A percentile compares a stretch with the other conserved stretches of the same genome.
Evolutionary conservation across 345 rosid genomes (phyloP).

Genomic region (Pistacia atlantica): DNA sequence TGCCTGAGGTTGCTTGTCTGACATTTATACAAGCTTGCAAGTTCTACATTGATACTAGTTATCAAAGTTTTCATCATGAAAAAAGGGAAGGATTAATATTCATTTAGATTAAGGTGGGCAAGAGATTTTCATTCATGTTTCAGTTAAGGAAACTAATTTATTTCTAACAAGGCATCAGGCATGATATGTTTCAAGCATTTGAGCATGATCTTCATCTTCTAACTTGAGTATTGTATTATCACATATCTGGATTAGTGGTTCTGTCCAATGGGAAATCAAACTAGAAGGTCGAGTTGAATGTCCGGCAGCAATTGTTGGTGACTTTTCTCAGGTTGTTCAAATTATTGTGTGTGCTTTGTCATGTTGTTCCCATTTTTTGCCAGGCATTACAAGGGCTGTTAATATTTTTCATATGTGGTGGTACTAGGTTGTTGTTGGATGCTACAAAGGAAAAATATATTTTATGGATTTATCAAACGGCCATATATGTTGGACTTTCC

Average conservation of each 20-base stretch:
- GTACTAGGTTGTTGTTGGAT: conserved; percentile 84
- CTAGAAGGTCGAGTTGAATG: conserved; percentile 87
- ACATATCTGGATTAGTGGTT: conserved; percentile 57
- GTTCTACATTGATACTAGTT: background rate
- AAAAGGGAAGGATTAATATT: background rate
- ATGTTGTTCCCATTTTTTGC: conserved; percentile 20
- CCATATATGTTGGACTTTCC: conserved; percentile 74
- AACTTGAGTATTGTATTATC: conserved; percentile 6
- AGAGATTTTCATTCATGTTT: background rate
- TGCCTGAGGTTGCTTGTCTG: background rate
- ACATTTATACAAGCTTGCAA: background rate
- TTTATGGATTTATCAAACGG: conserved; percentile 77
- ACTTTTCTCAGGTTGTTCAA: conserved; percentile 75
- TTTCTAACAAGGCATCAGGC: conserved; percentile 9
- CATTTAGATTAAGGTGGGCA: conserved; percentile 2
- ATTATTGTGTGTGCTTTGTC: conserved; percentile 16
- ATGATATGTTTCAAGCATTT: background rate
- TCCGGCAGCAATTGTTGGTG: conserved; percentile 73
- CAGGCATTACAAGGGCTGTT: conserved; percentile 15
- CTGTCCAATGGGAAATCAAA: conserved; percentile 70
- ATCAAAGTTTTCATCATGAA: background rate
- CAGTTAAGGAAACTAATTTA: background rate
- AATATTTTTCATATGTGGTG: conserved; percentile 16
- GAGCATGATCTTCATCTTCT: conserved; percentile 11
- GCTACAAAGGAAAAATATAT: conserved; percentile 82